Base-by-base conservation (phyloP, 2,329 filamentous ascomycete species). In the Pyricularia sp. region DNA sequence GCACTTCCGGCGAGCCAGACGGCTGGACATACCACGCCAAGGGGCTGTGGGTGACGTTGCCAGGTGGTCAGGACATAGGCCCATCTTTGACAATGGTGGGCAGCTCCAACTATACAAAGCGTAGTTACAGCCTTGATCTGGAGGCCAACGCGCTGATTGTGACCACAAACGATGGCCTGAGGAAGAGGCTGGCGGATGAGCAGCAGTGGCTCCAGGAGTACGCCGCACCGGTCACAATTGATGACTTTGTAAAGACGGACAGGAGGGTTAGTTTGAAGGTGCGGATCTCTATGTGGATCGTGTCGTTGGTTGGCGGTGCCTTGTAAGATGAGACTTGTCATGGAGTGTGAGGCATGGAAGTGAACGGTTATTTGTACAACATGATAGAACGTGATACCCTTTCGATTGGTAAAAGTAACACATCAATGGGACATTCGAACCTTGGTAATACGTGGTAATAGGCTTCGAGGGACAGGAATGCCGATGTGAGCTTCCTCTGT, bases 1-100 rank as follows among this genome's bases (percentile, higher is more conserved):
- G 95, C 10, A 92, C 88, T 0, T 91, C 97, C 2, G 91, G 91
- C 23, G 86, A 93, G 73, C 88, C 91, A 0, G 92, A 84, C 0
- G 94, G 93, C 0, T 99, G 96, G 95, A 97, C 94, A 0, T 99
- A 99, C 78, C 95, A 99, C 75, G 95, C 95, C 65, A 99, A 99
- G 79, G 95, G 95, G 0, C 83, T 98, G 2, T 98, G 94, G 94
- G 84, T 97, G 30, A 92, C 92, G 0, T 83, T 94, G 68, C 87
- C 90, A 17, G 14, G 14, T 6, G 23, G 64, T 7, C 30, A 17
- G 14, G 86, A 90, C 65, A 78, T 83, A 50, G 81, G 88, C 58
- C 93, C 93, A 0, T 89, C 90, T 65, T 83, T 98, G 69, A 96
- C 90, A 36, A 84, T 98, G 23, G 86, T 99, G 0, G 95, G 95